These are phyloP conservation scores for Tillandsia fasciculata DNA, from an alignment of 176 grass and related monocot species.

Conservation along the genomic window DNA sequence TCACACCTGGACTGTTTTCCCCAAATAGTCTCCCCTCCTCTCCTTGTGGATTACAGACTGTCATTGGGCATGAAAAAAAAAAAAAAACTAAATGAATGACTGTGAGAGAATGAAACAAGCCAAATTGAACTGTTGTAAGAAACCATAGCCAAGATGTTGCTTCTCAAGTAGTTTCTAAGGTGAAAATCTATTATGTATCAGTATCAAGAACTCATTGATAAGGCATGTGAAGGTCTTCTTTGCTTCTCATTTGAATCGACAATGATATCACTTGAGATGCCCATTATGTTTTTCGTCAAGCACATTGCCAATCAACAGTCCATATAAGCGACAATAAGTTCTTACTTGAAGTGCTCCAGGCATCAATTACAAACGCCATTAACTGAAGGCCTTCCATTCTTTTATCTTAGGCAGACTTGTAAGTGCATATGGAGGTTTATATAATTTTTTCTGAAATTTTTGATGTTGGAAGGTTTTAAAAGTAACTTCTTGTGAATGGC, in stretches of 20 bases:
- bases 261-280: no score
- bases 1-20: conserved; percentile 87
- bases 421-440: no score
- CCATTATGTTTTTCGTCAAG: no score
- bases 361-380: no score
- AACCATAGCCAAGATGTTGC: neutral
- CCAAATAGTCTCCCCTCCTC: conserved; percentile 92
- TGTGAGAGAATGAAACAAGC: conserved; percentile 15
- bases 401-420: no score
- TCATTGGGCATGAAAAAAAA: conserved; percentile 18
- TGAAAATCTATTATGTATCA: neutral
- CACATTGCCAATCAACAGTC: no score
- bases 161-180: neutral
- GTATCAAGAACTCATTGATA: neutral
- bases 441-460: no score
- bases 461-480: no score
- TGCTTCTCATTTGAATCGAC: neutral
- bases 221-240: no score
- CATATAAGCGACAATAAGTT: no score
- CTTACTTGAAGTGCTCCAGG: neutral
- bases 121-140: neutral
- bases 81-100: conserved; percentile 15
- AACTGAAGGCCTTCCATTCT: no score
- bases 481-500: no score
- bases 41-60: conserved; percentile 94